phyloP scores from a whole-genome alignment of 1,139 yeast species.

The Arxiozyma telluris region DNA sequence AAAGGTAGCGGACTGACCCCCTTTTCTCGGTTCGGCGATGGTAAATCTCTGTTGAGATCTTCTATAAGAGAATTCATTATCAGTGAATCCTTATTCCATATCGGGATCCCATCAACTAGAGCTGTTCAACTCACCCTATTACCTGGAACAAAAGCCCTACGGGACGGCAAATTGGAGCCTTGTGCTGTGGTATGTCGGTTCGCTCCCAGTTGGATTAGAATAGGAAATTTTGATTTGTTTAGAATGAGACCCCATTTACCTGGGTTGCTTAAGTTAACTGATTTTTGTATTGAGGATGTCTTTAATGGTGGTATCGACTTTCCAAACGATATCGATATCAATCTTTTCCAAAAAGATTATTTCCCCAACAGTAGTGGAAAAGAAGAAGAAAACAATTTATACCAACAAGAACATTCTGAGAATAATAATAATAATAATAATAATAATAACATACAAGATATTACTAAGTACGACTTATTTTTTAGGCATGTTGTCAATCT shows the following conservation, averaged over 20 bases:
- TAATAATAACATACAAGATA: conserved; percentile 23
- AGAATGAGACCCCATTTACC: conserved; percentile 62
- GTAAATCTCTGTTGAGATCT: conserved; percentile 84
- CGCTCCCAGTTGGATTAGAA: conserved; percentile 78
- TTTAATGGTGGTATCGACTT: conserved; percentile 39
- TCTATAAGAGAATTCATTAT: conserved; percentile 81
- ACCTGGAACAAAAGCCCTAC: conserved; percentile 69
- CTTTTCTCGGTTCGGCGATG: conserved; percentile 90
- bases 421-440: too few relatives aligned
- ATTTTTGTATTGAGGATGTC: conserved; percentile 63
- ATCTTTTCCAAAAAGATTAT: conserved; percentile 16
- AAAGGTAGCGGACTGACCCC: conserved; percentile 94
- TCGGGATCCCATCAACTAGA: conserved; percentile 81
- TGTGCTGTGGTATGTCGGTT: conserved; percentile 82
- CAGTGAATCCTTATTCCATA: conserved; percentile 70
- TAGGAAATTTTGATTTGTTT: conserved; percentile 85
- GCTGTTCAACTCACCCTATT: conserved; percentile 65
- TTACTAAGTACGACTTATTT: conserved; percentile 60
- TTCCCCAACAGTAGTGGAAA: conserved; percentile 17
- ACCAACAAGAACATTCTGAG: too few relatives aligned
- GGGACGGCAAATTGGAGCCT: conserved; percentile 55
- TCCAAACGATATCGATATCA: conserved; percentile 30
- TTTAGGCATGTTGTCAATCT: conserved; percentile 60
- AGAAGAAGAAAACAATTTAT: conserved; percentile 21
- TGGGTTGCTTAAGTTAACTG: conserved; percentile 55